Conservation (phyloP, 306 rosid species). For the Heteromeles arbutifolia region DNA sequence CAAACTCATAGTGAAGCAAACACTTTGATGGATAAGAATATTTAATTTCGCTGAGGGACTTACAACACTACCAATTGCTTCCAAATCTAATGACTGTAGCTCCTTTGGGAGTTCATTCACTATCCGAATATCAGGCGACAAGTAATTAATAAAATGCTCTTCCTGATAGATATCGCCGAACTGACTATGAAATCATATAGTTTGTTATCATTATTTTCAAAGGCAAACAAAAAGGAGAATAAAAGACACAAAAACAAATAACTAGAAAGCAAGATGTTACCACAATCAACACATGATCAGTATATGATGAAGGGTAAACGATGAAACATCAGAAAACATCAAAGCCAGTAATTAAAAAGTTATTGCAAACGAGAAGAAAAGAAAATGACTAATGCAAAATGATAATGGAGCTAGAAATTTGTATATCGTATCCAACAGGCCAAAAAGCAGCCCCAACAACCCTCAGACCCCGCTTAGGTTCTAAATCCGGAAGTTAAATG, state of each 20-base stretch:
- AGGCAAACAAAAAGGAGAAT: slow-evolving; percentile 12
- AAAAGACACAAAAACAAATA: background rate
- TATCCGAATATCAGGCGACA: slow-evolving; percentile 86
- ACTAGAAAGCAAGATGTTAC: background rate
- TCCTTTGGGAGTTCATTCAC: slow-evolving; percentile 81
- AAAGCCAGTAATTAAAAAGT: no score
- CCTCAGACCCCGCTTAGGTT: background rate
- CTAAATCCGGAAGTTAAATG: slow-evolving; percentile 9
- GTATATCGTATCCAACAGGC: no score
- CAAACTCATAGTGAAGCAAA: slow-evolving; percentile 1
- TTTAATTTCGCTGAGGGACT: slow-evolving; percentile 23
- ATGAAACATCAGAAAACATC: background rate
- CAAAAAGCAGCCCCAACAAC: background rate
- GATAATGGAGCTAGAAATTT: no score
- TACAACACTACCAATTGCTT: slow-evolving; percentile 82
- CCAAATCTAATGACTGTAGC: slow-evolving; percentile 76
- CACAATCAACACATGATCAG: background rate
- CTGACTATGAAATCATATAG: slow-evolving; percentile 64
- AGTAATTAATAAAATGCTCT: slow-evolving; percentile 78
- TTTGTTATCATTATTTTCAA: slow-evolving; percentile 30
- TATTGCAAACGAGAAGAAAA: no score
- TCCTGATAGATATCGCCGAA: slow-evolving; percentile 89
- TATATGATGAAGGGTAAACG: background rate
- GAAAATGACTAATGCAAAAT: no score
- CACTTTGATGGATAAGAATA: background rate